These are phyloP conservation scores for Saturnispora quitensis DNA, from an alignment of 805 yeast genomes.

Conservation along the genomic window DNA sequence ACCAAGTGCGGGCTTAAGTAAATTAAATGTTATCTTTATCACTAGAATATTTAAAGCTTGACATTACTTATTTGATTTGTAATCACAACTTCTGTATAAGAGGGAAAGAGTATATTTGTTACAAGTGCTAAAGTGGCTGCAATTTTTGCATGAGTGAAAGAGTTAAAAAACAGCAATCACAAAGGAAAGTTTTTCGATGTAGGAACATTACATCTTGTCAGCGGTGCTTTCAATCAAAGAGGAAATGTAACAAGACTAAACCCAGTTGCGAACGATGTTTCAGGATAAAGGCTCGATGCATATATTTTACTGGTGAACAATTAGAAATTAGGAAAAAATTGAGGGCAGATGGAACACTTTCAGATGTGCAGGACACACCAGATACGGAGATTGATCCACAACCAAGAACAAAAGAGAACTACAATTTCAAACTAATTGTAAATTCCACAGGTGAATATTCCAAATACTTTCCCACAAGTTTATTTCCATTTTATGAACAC, in stretches of 20 bases:
- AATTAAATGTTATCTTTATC: background rate
- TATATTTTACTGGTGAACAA: conserved; percentile 15
- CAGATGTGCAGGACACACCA: background rate
- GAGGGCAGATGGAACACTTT: background rate
- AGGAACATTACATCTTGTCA: conserved; percentile 16
- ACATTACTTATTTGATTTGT: background rate
- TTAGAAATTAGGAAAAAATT: conserved; percentile 6
- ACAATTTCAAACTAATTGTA: conserved; percentile 17
- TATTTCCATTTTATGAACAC: conserved; percentile 17
- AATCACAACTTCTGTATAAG: background rate
- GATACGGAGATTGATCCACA: conserved; percentile 14
- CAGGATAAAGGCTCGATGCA: conserved; percentile 11
- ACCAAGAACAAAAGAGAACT: conserved; percentile 11
- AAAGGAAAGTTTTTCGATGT: conserved; percentile 11
- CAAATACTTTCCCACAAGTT: conserved; percentile 16
- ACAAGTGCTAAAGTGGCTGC: background rate
- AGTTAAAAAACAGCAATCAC: background rate
- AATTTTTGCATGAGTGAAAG: background rate
- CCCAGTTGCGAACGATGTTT: conserved; percentile 14
- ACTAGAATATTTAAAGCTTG: background rate
- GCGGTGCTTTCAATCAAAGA: conserved; percentile 14
- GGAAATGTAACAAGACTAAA: conserved; percentile 16
- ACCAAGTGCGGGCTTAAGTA: background rate
- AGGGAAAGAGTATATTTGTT: background rate
- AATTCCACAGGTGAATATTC: conserved; percentile 19